phyloP scores from a whole-genome alignment of 2,329 filamentous ascomycete genomes.

The Biscogniauxia mediterranea region DNA sequence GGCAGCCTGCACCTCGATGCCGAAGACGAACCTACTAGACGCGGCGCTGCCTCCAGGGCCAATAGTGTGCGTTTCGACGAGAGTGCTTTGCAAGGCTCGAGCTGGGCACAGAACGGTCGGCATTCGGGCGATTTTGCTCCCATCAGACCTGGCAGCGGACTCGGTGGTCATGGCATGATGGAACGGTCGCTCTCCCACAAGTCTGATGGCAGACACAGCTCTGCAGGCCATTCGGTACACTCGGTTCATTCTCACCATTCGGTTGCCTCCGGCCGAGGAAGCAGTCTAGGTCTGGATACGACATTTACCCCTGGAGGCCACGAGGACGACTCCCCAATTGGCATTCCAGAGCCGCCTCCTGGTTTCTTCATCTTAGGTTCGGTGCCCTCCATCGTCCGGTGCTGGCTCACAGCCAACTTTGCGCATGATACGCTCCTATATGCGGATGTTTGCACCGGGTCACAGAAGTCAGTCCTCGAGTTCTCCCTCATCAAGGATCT shows the following conservation, averaged over 20 bases:
- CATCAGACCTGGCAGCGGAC: constrained; percentile 72
- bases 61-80: constrained; percentile 98
- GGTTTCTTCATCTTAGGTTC: constrained; percentile 83
- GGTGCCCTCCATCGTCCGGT: constrained; percentile 90
- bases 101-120: constrained; percentile 80
- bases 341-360: constrained; percentile 73
- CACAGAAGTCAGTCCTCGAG: constrained; percentile 82
- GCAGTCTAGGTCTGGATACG: constrained; percentile 82
- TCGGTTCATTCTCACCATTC: constrained; percentile 65
- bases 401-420: constrained; percentile 89
- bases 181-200: constrained; percentile 92
- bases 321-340: constrained; percentile 66
- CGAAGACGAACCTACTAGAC: constrained; percentile 80
- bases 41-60: constrained; percentile 84
- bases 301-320: constrained; percentile 62
- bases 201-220: constrained; percentile 92
- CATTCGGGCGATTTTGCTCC: constrained; percentile 82
- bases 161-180: constrained; percentile 77
- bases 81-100: constrained; percentile 82
- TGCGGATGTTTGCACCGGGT: constrained; percentile 88
- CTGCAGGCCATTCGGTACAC: constrained; percentile 78
- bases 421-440: constrained; percentile 87
- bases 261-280: constrained; percentile 74
- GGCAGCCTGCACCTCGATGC: constrained; percentile 80
- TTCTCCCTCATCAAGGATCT: constrained; percentile 72